These are phyloP conservation scores for Melanomma pulvis-pyrius DNA, from an alignment of 495 filamentous ascomycete genomes.

Conservation along the genomic window DNA sequence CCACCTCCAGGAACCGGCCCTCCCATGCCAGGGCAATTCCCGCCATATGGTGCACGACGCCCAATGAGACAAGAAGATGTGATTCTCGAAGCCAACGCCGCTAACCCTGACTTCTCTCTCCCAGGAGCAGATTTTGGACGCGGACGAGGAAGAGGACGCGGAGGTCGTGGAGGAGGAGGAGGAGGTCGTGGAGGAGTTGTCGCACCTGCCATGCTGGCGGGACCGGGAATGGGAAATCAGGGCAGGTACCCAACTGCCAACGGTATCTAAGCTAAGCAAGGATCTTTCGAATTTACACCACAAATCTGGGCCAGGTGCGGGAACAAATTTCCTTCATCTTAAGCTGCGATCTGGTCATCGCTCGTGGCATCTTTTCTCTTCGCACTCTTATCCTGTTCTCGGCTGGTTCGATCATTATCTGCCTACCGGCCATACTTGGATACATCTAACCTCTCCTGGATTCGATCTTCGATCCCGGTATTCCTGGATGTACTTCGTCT, in stretches of 20 bases:
- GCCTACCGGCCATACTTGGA: neutral
- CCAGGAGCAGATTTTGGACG: slow-evolving; percentile 33
- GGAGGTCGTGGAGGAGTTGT: neutral
- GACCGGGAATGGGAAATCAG: slow-evolving; percentile 28
- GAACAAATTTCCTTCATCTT: neutral
- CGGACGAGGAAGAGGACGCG: slow-evolving; percentile 23
- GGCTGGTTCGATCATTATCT: neutral
- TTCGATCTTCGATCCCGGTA: too few species aligned
- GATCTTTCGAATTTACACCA: neutral
- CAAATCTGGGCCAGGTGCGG: neutral
- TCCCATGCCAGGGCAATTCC: slow-evolving; percentile 30
- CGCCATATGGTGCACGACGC: slow-evolving; percentile 24
- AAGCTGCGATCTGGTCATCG: slow-evolving; percentile 27
- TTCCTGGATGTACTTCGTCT: too few species aligned
- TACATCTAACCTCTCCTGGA: too few species aligned
- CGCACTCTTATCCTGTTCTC: neutral
- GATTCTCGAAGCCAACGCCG: slow-evolving; percentile 36
- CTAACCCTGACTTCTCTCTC: slow-evolving; percentile 39
- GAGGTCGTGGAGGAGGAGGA: slow-evolving; percentile 15
- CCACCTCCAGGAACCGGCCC: slow-evolving; percentile 45
- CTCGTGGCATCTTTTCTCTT: slow-evolving; percentile 13
- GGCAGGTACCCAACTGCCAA: slow-evolving; percentile 35
- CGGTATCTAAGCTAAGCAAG: slow-evolving; percentile 15
- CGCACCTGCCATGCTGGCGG: neutral
- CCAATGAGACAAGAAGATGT: slow-evolving; percentile 38